These are phyloP conservation scores for Eutrema salsugineum DNA, from an alignment of 441 rosid genomes.

Conservation along the genomic window DNA sequence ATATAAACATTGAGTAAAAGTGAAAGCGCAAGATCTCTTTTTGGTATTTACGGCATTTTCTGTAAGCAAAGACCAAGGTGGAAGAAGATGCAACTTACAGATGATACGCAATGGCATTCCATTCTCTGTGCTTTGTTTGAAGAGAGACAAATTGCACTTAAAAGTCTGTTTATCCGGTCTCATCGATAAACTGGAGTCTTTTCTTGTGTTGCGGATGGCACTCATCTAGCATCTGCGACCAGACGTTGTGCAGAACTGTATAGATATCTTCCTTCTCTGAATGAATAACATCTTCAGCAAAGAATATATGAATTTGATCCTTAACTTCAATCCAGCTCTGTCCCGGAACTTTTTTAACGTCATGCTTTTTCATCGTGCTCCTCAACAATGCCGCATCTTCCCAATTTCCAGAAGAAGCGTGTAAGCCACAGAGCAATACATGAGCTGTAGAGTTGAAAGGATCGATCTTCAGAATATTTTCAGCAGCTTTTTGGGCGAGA, in stretches of 20 bases:
- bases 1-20: no score
- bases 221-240: constrained; percentile 44
- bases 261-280: constrained; percentile 49
- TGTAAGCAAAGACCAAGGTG: background rate
- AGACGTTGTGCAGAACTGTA: constrained; percentile 37
- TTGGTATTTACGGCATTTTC: no score
- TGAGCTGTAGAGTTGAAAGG: constrained; percentile 52
- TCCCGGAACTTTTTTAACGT: constrained; percentile 50
- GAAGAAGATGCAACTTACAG: constrained; percentile 1
- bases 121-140: no score
- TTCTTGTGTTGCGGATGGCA: constrained; percentile 19
- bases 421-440: constrained; percentile 42
- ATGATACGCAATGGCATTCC: background rate
- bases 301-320: constrained; percentile 38
- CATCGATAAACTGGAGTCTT: constrained; percentile 7
- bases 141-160: no score
- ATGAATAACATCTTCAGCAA: constrained; percentile 52
- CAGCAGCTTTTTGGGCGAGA: constrained; percentile 47
- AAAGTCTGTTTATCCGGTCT: background rate
- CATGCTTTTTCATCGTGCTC: constrained; percentile 43
- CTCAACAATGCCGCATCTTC: constrained; percentile 45
- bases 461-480: constrained; percentile 46
- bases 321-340: constrained; percentile 60
- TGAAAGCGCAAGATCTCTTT: no score
- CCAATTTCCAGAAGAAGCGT: constrained; percentile 51